These are phyloP conservation scores for Centrapalus pauciflorus DNA, from an alignment of 129 eudicot species.

Conservation along the genomic window DNA sequence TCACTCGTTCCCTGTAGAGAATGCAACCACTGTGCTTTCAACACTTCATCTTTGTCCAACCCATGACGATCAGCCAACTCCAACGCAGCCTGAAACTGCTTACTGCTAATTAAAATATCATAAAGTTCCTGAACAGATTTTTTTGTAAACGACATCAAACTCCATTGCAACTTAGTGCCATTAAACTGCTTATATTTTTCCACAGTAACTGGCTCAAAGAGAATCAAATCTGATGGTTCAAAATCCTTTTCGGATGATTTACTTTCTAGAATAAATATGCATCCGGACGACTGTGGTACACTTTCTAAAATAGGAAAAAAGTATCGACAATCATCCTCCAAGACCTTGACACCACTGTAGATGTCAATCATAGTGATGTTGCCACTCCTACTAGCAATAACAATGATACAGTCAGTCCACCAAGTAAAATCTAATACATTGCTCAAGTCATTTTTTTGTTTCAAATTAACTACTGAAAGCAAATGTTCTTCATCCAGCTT, in stretches of 20 bases:
- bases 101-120: constrained; percentile 53
- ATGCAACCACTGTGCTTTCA: constrained; percentile 88
- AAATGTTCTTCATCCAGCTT: constrained; percentile 43
- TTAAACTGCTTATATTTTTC: constrained; percentile 50
- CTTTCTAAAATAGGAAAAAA: constrained; percentile 71
- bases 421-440: constrained; percentile 78
- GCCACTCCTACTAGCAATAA: constrained; percentile 58
- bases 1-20: constrained; percentile 62
- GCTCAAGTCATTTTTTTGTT: constrained; percentile 30
- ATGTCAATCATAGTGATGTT: constrained; percentile 50
- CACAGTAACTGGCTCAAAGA: constrained; percentile 36
- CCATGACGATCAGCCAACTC: constrained; percentile 69
- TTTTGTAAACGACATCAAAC: constrained; percentile 56
- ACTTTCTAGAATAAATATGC: constrained; percentile 68
- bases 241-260: constrained; percentile 40
- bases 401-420: constrained; percentile 77
- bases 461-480: constrained; percentile 32
- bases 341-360: constrained; percentile 32
- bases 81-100: constrained; percentile 68
- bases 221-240: constrained; percentile 32
- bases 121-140: constrained; percentile 72
- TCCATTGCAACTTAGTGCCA: constrained; percentile 52
- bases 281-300: constrained; percentile 41
- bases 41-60: constrained; percentile 72
- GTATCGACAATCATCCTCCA: constrained; percentile 44